Evolutionary conservation across 352 stramenopile species (phyloP).

Genomic region (Globisporangium nunn): DNA sequence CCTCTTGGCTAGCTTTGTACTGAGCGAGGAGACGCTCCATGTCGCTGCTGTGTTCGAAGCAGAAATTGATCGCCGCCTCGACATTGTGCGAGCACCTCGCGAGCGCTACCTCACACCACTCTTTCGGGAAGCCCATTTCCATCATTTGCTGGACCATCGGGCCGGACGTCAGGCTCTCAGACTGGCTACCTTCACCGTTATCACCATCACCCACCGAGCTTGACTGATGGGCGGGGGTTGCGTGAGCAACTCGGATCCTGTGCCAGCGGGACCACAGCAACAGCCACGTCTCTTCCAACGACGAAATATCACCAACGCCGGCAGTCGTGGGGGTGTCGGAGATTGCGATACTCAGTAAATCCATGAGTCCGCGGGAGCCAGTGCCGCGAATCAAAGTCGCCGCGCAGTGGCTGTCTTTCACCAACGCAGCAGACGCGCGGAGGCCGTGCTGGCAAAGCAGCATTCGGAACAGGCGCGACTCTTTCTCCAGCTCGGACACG

Average conservation of each 20-base stretch:
- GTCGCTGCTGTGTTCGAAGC: constrained; percentile 88
- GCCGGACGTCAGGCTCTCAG: constrained; percentile 28
- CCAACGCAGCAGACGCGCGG: constrained; percentile 55
- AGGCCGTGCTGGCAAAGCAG: constrained; percentile 74
- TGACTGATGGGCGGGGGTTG: constrained; percentile 24
- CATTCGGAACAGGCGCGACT: constrained; percentile 69
- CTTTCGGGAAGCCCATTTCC: constrained; percentile 91
- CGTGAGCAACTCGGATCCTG: constrained; percentile 41
- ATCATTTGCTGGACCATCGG: constrained; percentile 90
- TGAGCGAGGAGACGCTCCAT: constrained; percentile 86
- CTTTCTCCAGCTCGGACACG: constrained; percentile 65
- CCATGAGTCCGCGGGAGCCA: constrained; percentile 42
- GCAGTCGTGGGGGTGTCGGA: constrained; percentile 63
- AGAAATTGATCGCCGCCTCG: constrained; percentile 90
- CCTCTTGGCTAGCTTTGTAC: constrained; percentile 54
- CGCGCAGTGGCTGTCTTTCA: constrained; percentile 61
- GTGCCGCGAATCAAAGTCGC: constrained; percentile 58
- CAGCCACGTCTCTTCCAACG: constrained; percentile 74
- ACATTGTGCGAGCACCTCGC: constrained; percentile 84
- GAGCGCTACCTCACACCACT: constrained; percentile 89
- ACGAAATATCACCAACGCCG: constrained; percentile 62
- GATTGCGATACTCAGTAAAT: constrained; percentile 61
- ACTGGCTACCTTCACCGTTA: constrained; percentile 14
- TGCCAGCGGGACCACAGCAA: constrained; percentile 77
- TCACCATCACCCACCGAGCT: constrained; percentile 13